Percentiles rank a stretch among this genome's conserved stretches.
Conservation (phyloP, 148 eudicot species). For the Salicornia ramosissima region DNA sequence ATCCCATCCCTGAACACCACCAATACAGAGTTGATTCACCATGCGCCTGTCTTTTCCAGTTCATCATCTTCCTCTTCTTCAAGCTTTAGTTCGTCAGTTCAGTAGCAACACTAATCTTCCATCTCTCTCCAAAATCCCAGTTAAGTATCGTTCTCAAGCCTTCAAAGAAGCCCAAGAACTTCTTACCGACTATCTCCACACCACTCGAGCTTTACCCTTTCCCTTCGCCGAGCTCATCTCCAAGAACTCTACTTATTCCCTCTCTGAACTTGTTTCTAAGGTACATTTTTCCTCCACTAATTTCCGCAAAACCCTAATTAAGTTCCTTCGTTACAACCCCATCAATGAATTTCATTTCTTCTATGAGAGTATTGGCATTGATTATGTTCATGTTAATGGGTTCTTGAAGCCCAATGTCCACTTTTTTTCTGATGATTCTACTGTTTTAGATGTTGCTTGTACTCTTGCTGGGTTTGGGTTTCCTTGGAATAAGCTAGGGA, state of each 20-base stretch:
- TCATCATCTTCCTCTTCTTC: conserved; percentile 1
- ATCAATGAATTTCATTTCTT: conserved; percentile 69
- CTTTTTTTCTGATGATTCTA: conserved; percentile 45
- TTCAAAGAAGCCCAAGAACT: conserved; percentile 42
- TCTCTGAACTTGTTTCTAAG: conserved; percentile 35
- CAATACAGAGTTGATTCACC: background rate
- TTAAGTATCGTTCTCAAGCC: conserved; percentile 34
- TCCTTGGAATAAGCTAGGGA: conserved; percentile 72
- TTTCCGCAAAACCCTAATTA: conserved; percentile 34
- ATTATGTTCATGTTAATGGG: conserved; percentile 30
- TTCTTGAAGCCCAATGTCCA: conserved; percentile 38
- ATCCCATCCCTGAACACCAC: background rate
- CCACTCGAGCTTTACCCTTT: conserved; percentile 49
- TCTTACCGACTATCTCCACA: conserved; percentile 64
- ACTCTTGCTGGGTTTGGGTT: conserved; percentile 55
- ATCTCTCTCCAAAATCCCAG: conserved; percentile 40
- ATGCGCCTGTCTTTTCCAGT: conserved; percentile 2
- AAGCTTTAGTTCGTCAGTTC: conserved; percentile 21
- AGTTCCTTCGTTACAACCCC: conserved; percentile 68
- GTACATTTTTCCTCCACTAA: conserved; percentile 30
- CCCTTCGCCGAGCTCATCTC: conserved; percentile 52
- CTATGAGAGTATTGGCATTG: conserved; percentile 75
- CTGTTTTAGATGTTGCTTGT: conserved; percentile 50
- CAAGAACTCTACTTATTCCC: conserved; percentile 36
- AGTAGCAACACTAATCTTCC: conserved; percentile 26